Percentiles rank a stretch among this genome's conserved stretches.
These are phyloP conservation scores for Saturnispora gosingensis DNA, from an alignment of 805 yeast genomes.

Conservation along the genomic window DNA sequence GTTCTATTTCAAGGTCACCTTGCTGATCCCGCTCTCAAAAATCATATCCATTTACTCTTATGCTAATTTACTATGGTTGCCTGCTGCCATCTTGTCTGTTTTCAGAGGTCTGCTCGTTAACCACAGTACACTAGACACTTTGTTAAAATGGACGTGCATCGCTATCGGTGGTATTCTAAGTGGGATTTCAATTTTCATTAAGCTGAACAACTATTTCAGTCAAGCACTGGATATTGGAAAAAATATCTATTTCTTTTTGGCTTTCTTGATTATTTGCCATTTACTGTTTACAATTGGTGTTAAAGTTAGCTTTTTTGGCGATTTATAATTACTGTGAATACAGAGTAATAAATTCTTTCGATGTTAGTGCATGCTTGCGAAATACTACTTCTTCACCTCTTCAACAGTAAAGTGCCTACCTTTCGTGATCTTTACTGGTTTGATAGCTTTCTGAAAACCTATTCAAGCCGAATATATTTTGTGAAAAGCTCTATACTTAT, in stretches of 20 bases:
- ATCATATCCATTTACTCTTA: constrained; percentile 76
- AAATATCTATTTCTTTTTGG: constrained; percentile 30
- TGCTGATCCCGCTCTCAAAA: constrained; percentile 43
- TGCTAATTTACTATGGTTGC: constrained; percentile 78
- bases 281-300: constrained; percentile 52
- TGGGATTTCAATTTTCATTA: constrained; percentile 44
- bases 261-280: constrained; percentile 40
- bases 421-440: no score
- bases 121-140: constrained; percentile 33
- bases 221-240: constrained; percentile 31
- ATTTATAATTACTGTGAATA: constrained; percentile 11
- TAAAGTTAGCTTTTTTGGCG: constrained; percentile 51
- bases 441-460: no score
- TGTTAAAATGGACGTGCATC: constrained; percentile 58
- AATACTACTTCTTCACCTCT: no score
- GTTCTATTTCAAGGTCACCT: constrained; percentile 42
- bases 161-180: constrained; percentile 51
- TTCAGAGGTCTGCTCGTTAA: constrained; percentile 46
- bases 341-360: not conserved
- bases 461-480: no score
- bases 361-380: no score
- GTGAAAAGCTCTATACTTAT: no score
- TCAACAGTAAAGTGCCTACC: no score
- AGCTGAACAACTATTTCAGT: constrained; percentile 33
- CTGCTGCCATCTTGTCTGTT: constrained; percentile 56